A percentile compares a stretch with the other conserved stretches of the same genome.
Evolutionary conservation across 2,329 filamentous ascomycete species (phyloP).

Genomic region (Fusarium duplospermum): DNA sequence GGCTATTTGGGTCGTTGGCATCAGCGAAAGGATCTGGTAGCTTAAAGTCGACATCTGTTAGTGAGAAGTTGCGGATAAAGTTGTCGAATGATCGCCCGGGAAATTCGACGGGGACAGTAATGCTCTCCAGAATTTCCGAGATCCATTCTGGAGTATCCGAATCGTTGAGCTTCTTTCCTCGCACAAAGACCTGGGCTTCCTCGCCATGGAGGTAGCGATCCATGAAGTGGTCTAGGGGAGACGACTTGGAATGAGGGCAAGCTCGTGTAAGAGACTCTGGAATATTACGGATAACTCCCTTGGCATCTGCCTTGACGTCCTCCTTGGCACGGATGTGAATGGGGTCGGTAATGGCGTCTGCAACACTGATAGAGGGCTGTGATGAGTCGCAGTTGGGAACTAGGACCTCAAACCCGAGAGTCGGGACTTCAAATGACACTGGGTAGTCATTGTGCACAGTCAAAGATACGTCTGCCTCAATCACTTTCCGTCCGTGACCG

Average conservation of each 20-base stretch:
- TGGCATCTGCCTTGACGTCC: conserved; percentile 75
- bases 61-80: conserved; percentile 87
- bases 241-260: conserved; percentile 82
- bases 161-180: conserved; percentile 76
- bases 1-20: conserved; percentile 76
- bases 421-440: conserved; percentile 79
- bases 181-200: conserved; percentile 83
- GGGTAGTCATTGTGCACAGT: conserved; percentile 81
- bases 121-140: conserved; percentile 79
- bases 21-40: conserved; percentile 85
- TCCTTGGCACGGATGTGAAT: conserved; percentile 76
- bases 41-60: conserved; percentile 86
- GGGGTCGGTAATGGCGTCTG: conserved; percentile 76
- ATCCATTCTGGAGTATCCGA: conserved; percentile 84
- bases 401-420: conserved; percentile 85
- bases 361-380: conserved; percentile 82
- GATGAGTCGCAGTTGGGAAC: conserved; percentile 81
- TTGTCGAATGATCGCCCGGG: conserved; percentile 84
- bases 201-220: conserved; percentile 84
- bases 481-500: conserved; percentile 66
- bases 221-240: conserved; percentile 86
- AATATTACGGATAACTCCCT: conserved; percentile 78
- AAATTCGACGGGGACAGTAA: conserved; percentile 87
- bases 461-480: conserved; percentile 84
- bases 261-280: conserved; percentile 77